Percentiles rank a stretch among this genome's conserved stretches.
phyloP scores from a whole-genome alignment of 371 early-diverging fungal genomes.

The Mucor piriformis region DNA sequence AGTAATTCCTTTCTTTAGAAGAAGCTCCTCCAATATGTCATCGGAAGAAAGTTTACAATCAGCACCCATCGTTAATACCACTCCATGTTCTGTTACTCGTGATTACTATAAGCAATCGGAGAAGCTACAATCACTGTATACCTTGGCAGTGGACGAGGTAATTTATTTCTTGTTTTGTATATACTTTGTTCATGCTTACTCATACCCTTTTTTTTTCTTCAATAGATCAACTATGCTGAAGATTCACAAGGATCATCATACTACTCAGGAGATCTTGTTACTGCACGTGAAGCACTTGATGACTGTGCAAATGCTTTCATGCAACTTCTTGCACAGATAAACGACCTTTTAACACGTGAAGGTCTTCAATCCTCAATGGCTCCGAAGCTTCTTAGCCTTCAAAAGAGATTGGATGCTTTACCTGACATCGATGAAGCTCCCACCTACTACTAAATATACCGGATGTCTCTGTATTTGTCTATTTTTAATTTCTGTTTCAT shows the following conservation, averaged over 20 bases:
- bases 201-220: background rate
- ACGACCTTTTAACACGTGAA: conserved; percentile 24
- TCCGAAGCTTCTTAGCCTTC: conserved; percentile 30
- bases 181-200: background rate
- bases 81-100: background rate
- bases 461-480: background rate
- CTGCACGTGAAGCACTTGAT: conserved; percentile 45
- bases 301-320: conserved; percentile 31
- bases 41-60: background rate
- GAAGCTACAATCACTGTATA: conserved; percentile 16
- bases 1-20: conserved; percentile 20
- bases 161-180: background rate
- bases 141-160: conserved; percentile 31
- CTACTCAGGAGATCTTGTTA: conserved; percentile 41
- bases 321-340: conserved; percentile 27
- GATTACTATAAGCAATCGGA: conserved; percentile 13
- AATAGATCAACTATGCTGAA: conserved; percentile 41
- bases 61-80: background rate
- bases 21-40: conserved; percentile 7
- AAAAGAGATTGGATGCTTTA: conserved; percentile 28
- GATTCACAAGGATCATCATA: conserved; percentile 46
- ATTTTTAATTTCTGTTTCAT: background rate
- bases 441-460: background rate
- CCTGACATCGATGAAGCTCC: conserved; percentile 22
- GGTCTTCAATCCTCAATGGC: conserved; percentile 30